Evolutionary conservation across 495 filamentous ascomycete species (phyloP).

Genomic region (Neurospora sp.): DNA sequence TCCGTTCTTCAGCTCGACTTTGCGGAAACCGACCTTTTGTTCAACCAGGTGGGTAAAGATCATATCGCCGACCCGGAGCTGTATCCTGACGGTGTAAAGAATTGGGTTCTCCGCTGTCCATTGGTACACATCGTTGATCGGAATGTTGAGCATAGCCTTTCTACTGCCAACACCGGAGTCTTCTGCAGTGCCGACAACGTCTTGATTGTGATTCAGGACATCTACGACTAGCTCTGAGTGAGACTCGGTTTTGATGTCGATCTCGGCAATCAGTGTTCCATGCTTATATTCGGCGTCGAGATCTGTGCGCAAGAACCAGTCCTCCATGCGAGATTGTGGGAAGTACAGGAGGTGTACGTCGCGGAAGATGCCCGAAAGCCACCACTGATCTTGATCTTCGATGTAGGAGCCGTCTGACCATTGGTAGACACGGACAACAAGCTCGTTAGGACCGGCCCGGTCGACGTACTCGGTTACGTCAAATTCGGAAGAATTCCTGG

Average conservation of each 20-base stretch:
- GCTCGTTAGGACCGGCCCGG: constrained; percentile 32
- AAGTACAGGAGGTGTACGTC: constrained; percentile 54
- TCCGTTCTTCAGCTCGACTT: constrained; percentile 47
- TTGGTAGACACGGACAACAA: constrained; percentile 51
- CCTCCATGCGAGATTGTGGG: constrained; percentile 44
- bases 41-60: neutral
- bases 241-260: constrained; percentile 26
- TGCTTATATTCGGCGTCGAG: constrained; percentile 46
- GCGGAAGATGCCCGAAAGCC: constrained; percentile 53
- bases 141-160: constrained; percentile 25
- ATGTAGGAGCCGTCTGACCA: constrained; percentile 56
- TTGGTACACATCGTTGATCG: constrained; percentile 38
- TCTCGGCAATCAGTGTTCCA: constrained; percentile 38
- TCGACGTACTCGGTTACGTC: constrained; percentile 42
- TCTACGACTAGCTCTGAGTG: constrained; percentile 1
- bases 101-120: constrained; percentile 60
- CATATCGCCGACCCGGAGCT: constrained; percentile 4
- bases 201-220: too few species aligned
- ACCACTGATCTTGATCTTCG: constrained; percentile 54
- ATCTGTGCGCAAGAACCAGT: constrained; percentile 44
- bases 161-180: neutral
- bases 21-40: constrained; percentile 44
- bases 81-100: constrained; percentile 42
- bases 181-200: too few species aligned
- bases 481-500: constrained; percentile 53